These are phyloP conservation scores for Diophrys appendiculata DNA, from an alignment of 73 alveolate species.

Conservation along the genomic window DNA sequence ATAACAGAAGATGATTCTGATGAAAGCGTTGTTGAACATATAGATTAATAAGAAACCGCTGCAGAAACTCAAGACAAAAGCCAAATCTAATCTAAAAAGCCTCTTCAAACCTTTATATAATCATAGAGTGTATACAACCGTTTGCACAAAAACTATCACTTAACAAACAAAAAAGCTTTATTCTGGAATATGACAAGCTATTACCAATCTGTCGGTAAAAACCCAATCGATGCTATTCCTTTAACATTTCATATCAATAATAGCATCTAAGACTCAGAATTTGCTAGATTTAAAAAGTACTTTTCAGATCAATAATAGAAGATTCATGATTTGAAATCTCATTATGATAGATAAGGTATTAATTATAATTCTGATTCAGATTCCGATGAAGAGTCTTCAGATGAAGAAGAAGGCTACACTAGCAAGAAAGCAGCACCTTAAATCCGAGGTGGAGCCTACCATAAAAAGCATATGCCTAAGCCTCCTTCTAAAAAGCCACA, in stretches of 20 bases:
- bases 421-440: too few species aligned
- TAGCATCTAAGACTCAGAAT: constrained; percentile 46
- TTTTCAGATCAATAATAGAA: too few species aligned
- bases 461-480: too few species aligned
- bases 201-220: constrained; percentile 13
- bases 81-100: constrained; percentile 14
- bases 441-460: too few species aligned
- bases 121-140: constrained; percentile 57
- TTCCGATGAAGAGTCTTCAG: constrained; percentile 24
- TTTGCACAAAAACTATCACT: constrained; percentile 71
- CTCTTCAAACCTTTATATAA: background rate
- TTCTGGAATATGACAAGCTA: constrained; percentile 49
- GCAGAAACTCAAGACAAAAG: too few species aligned
- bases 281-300: constrained; percentile 25
- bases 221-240: constrained; percentile 52
- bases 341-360: too few species aligned
- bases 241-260: constrained; percentile 43
- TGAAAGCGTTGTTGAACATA: too few species aligned
- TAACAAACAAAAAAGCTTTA: constrained; percentile 68
- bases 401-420: constrained; percentile 28
- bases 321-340: too few species aligned
- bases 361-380: constrained; percentile 7
- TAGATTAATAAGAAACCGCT: too few species aligned
- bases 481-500: too few species aligned
- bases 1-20: too few species aligned